phyloP scores from a whole-genome alignment of 805 yeast genomes.

The Kazachstania taianensis region DNA sequence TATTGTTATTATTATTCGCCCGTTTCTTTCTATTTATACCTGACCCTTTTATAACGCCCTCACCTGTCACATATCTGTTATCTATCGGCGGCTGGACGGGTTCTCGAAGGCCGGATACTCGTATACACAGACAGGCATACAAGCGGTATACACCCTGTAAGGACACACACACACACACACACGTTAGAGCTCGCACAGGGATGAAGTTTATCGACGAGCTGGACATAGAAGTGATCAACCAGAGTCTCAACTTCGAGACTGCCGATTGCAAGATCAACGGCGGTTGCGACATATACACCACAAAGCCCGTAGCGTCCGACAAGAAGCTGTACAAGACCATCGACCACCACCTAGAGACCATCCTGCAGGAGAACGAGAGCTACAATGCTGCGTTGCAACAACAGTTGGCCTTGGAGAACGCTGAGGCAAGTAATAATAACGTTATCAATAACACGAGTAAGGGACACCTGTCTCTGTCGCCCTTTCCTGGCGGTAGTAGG shows the following conservation, averaged over 20 bases:
- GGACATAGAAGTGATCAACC: constrained; percentile 85
- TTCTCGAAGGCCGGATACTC: too few species aligned
- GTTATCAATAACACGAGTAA: too few species aligned
- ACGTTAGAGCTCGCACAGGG: too few species aligned
- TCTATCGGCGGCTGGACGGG: too few species aligned
- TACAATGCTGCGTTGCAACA: constrained; percentile 27
- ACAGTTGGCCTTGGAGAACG: constrained; percentile 13
- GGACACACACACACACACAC: too few species aligned
- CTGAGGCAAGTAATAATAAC: constrained; percentile 5
- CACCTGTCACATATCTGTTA: too few species aligned
- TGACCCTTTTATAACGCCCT: too few species aligned
- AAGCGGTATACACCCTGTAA: too few species aligned
- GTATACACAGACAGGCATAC: too few species aligned
- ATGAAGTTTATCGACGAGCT: constrained; percentile 80
- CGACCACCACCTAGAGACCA: constrained; percentile 63
- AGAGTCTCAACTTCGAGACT: constrained; percentile 70
- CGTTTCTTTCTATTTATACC: too few species aligned
- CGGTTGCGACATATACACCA: constrained; percentile 87
- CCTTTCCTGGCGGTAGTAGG: constrained; percentile 7
- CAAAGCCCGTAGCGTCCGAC: constrained; percentile 87
- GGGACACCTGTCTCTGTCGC: constrained; percentile 8
- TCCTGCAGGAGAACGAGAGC: constrained; percentile 31
- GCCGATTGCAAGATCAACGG: constrained; percentile 71
- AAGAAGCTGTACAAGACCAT: constrained; percentile 79
- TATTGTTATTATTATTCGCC: too few species aligned